These are phyloP conservation scores for Boletellus ananiceps DNA, from an alignment of 768 basidiomycete genomes.

Conservation along the genomic window DNA sequence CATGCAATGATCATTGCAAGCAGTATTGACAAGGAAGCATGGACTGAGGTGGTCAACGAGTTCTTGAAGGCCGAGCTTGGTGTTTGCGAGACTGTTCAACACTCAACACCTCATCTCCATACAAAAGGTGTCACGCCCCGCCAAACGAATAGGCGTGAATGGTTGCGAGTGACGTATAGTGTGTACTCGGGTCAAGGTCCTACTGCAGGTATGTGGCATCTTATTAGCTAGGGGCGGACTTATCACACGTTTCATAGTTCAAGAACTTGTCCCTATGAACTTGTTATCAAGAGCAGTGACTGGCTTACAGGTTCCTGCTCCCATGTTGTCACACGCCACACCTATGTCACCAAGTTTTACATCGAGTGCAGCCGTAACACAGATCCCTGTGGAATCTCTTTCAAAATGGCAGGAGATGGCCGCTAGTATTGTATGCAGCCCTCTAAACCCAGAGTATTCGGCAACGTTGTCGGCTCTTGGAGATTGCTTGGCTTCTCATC, in stretches of 20 bases:
- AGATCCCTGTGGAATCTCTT: conserved; percentile 60
- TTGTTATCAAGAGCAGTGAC: conserved; percentile 40
- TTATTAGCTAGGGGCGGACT: neutral
- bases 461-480: conserved; percentile 80
- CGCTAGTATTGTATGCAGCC: conserved; percentile 76
- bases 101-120: conserved; percentile 10
- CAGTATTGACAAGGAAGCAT: conserved; percentile 87
- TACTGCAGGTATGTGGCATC: conserved; percentile 49
- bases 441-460: conserved; percentile 62
- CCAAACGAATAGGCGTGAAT: conserved; percentile 55
- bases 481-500: conserved; percentile 67
- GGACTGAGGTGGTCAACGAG: conserved; percentile 86
- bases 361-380: conserved; percentile 36
- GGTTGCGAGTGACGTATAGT: conserved; percentile 77
- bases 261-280: conserved; percentile 64
- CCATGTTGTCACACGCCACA: conserved; percentile 37
- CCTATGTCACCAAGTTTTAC: conserved; percentile 65
- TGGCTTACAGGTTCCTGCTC: conserved; percentile 36
- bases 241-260: conserved; percentile 43
- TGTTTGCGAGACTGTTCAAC: conserved; percentile 28
- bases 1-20: conserved; percentile 95
- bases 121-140: conserved; percentile 20
- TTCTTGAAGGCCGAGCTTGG: conserved; percentile 79
- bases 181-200: conserved; percentile 81
- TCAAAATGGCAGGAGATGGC: conserved; percentile 81